Base-by-base conservation (phyloP, 495 filamentous ascomycete genomes). In the Pyronema domesticum region DNA sequence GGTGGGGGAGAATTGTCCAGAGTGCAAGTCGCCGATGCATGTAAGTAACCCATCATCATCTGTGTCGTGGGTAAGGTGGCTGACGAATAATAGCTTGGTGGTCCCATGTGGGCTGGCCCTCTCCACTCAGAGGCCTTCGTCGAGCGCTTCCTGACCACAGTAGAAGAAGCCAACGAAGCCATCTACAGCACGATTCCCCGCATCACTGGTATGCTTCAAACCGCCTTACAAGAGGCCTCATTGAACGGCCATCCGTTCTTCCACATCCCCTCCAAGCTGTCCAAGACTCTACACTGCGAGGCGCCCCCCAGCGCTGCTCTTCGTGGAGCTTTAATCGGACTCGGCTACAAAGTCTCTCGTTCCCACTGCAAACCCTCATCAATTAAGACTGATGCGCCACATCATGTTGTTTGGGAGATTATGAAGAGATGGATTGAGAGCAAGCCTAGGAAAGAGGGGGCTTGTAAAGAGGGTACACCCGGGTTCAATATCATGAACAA, bases 91-190 rank as follows among this genome's bases (percentile, higher is more conserved):
- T 40, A 58, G 56, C 57, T 95, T 14, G 80, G 78, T 1, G 91
- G 91, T 0, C 91, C 91, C 0, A 95, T 98, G 88, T 98, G 86
- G 73, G 89, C 76, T 46, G 91, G 91, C 3, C 85, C 82, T 8
- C 70, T 98, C 7, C 91, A 96, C 64, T 89, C 87, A 47, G 70
- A 78, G 7, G 73, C 76, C 3, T 98, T 94, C 60, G 78, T 98
- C 55, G 73, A 84, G 58, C 74, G 70, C 35, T 79, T 98, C 1
- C 72, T 98, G 11, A 74, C 75, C 15, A 72, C 77, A 42, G 73
- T 94, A 6, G 76, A 83, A 2, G 68, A 70, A 1, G 73, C 78
- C 1, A 73, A 83, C 7, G 69, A 70, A 7, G 68, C 79, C 1
- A 73, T 76, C 0, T 98, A 98, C 62, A 74, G 77, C 46, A 98